Evolutionary conservation across 768 basidiomycete species (phyloP), one percentile per base, ranked within the genome.

Genomic region (Lactarius psammicola): DNA sequence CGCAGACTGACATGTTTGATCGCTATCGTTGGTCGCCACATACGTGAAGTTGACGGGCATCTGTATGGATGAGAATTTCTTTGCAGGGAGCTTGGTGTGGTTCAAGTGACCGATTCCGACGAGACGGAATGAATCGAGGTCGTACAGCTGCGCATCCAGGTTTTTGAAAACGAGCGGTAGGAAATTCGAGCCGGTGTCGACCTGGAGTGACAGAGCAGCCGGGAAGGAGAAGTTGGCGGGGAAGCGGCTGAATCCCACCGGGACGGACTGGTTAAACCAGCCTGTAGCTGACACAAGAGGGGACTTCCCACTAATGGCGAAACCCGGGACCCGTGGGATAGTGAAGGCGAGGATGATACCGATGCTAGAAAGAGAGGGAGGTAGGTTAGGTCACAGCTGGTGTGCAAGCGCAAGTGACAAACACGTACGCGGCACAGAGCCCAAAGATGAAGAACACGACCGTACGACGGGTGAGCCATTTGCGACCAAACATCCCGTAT

Each of bases 151-250:
- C 0, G 90, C 94, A 58, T 80, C 78, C 56, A 97, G 78, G 68
- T 81, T 78, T 42, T 79, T 84, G 78, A 95, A 87, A 42, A 83
- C 86, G 56, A 95, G 74, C 4, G 95, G 94, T 15, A 96, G 79
- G 73, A 85, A 90, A 71, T 90, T 95, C 70, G 78, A 77, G 17
- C 77, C 78, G 10, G 92, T 94, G 76, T 96, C 85, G 57, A 92
- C 81, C 76, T 92, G 83, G 13, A 98, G 78, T 26, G 87, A 81
- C 20, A 93, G 85, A 53, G 81, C 80, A 0, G 87, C 92, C 3
- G 90, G 84, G 81, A 98, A 98, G 40, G 89, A 85, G 76, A 96
- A 98, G 76, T 96, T 96, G 62, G 95, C 87, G 0, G 94, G 94
- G 1, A 80, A 75, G 64, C 91, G 85, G 40, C 83, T 87, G 79